Conservation (phyloP, 306 rosid genomes). For the Urtica urens region DNA sequence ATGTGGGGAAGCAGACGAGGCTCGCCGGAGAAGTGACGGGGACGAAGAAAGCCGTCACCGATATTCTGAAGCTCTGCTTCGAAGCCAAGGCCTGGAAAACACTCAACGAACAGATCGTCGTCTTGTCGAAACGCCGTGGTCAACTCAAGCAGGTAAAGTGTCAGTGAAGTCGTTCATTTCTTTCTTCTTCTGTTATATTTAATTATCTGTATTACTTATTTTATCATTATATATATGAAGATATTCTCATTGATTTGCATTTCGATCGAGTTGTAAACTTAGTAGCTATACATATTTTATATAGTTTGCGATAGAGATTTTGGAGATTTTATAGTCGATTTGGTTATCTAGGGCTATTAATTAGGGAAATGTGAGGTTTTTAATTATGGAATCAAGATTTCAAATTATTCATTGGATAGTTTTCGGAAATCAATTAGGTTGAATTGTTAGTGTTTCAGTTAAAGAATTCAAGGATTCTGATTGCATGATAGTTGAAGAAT, state of each 20-base stretch:
- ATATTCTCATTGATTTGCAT: background rate
- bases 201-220: too few relatives aligned
- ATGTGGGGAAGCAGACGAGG: constrained; percentile 82
- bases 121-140: constrained; percentile 83
- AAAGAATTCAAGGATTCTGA: too few relatives aligned
- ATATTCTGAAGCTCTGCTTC: constrained; percentile 68
- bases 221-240: background rate
- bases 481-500: too few relatives aligned
- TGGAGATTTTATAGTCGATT: too few relatives aligned
- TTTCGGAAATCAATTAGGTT: constrained; percentile 46
- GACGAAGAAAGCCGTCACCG: constrained; percentile 69
- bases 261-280: background rate
- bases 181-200: background rate
- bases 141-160: constrained; percentile 77
- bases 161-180: background rate
- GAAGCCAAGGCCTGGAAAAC: constrained; percentile 77
- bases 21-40: constrained; percentile 64
- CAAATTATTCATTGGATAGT: too few relatives aligned
- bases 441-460: too few relatives aligned
- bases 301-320: too few relatives aligned
- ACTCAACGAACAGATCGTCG: constrained; percentile 82
- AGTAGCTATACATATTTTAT: background rate
- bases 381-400: too few relatives aligned
- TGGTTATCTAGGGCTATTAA: too few relatives aligned
- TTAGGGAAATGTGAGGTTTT: too few relatives aligned